Evolutionary conservation across 495 filamentous ascomycete species (phyloP), one percentile per base, ranked within the genome.

Genomic region (Pseudotulostoma volvatum): DNA sequence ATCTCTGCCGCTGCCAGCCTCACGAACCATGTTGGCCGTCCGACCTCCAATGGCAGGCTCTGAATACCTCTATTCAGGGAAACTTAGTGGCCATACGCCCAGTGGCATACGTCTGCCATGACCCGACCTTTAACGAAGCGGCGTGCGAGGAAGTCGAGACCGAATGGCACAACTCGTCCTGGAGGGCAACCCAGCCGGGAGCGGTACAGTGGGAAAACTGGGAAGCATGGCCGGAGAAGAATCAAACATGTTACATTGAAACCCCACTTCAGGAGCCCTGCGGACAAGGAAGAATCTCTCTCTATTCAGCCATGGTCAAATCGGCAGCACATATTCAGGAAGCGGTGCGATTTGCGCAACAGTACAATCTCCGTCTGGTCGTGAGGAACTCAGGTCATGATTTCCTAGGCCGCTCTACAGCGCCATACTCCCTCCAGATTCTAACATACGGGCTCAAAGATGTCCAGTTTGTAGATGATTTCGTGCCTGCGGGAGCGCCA

Each of bases 331-430:
- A 67, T 34, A 48, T 63, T 44, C 71, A 76, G 36, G 31, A 44
- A 18, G 45, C 46, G 1, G 49, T 61, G 19, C 42, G 28, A 1
- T 57, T 57, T 37, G 51, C 49, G 1, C 42, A 36, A 9, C 28
- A 35, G 19, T 33, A 53, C 11, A 53, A 55, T 18, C 36, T 57
- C 8, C 47, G 50, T 4, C 31, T 56, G 14, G 59, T 71, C 7
- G 60, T 80, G 32, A 74, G 70, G 30, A 77, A 77, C 47, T 74
- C 73, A 0, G 75, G 74, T 2, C 52, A 59, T 50, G 54, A 64
- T 31, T 75, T 70, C 50, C 44, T 56, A 7, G 71, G 66, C 30
- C 70, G 70, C 48, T 62, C 66, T 18, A 63, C 59, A 1, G 68
- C 71, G 1, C 54, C 54, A 9, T 68, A 65, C 7, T 60, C 64